Percentiles rank a stretch among this genome's conserved stretches.
These are phyloP conservation scores for Sorghum bicolor DNA, from an alignment of 176 grass and related monocot genomes.

Conservation along the genomic window DNA sequence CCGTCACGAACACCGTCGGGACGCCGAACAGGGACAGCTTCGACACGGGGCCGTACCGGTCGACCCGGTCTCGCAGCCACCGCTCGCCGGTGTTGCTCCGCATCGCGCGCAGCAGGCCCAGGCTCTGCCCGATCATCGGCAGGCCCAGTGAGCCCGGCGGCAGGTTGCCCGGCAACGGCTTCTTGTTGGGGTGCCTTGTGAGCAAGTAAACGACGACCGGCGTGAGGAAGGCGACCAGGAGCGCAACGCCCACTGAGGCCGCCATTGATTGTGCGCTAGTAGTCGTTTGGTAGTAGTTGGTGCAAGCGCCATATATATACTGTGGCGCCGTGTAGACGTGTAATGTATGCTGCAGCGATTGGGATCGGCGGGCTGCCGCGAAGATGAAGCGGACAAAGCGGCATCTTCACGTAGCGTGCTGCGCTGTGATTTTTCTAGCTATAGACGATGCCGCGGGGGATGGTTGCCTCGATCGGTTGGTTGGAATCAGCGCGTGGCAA, in stretches of 20 bases:
- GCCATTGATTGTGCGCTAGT: neutral
- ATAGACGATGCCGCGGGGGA: neutral
- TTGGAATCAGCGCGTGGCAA: neutral
- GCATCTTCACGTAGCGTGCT: no score
- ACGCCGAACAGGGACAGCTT: slow-evolving; percentile 56
- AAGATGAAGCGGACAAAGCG: no score
- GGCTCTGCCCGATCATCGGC: slow-evolving; percentile 53
- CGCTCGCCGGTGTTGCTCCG: slow-evolving; percentile 31
- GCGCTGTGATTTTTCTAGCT: no score
- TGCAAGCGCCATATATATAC: no score
- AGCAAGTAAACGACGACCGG: neutral
- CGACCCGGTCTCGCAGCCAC: slow-evolving; percentile 24
- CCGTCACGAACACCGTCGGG: slow-evolving; percentile 36
- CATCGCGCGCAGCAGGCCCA: slow-evolving; percentile 53
- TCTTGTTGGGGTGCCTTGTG: neutral
- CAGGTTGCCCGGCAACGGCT: slow-evolving; percentile 22
- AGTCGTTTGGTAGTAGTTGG: neutral
- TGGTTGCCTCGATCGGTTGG: neutral
- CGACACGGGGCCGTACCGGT: slow-evolving; percentile 44
- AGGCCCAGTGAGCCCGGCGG: slow-evolving; percentile 50
- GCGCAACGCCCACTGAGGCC: neutral
- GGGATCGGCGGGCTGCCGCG: no score
- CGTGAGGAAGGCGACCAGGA: neutral
- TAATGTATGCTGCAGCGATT: no score
- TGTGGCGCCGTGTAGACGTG: no score